Evolutionary conservation across 306 rosid genomes (phyloP).

Genomic region (Fragaria nilgerrensis): DNA sequence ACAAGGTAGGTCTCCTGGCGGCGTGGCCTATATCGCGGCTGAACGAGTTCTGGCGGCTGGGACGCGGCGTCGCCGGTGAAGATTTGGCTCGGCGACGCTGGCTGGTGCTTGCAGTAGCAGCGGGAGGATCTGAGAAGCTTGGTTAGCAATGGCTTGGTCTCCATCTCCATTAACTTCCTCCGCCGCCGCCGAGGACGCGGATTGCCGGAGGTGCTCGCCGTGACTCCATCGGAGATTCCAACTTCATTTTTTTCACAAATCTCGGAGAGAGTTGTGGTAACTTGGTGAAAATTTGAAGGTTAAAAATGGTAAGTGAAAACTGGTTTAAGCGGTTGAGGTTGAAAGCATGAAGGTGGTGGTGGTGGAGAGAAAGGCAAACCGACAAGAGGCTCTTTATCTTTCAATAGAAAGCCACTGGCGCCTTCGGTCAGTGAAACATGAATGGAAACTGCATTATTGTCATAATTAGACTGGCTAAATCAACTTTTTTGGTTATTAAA

Average conservation of each 20-base stretch:
- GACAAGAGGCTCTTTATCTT: no score
- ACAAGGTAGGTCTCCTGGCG: slow-evolving; percentile 74
- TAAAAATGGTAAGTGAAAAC: background rate
- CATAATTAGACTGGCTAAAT: background rate
- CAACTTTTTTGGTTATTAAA: slow-evolving; percentile 1
- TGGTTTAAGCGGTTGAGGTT: background rate
- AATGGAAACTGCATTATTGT: no score
- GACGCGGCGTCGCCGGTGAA: background rate
- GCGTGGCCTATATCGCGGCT: slow-evolving; percentile 51
- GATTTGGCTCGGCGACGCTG: background rate
- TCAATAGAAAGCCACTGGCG: no score
- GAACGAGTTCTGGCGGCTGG: slow-evolving; percentile 35
- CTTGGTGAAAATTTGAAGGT: background rate
- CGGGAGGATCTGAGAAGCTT: slow-evolving; percentile 17
- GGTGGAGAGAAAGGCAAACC: no score
- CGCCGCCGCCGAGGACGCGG: slow-evolving; percentile 4
- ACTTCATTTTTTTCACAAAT: no score
- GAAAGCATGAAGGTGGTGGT: background rate
- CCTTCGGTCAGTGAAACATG: no score
- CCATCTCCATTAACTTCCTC: background rate
- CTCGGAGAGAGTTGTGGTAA: no score
- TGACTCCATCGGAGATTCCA: background rate
- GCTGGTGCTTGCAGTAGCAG: slow-evolving; percentile 6
- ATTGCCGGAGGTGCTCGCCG: slow-evolving; percentile 11
- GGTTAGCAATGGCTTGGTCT: slow-evolving; percentile 20